These are phyloP conservation scores for Phaeodactylum tricornutum DNA, from an alignment of 108 stramenopile genomes.

Conservation along the genomic window DNA sequence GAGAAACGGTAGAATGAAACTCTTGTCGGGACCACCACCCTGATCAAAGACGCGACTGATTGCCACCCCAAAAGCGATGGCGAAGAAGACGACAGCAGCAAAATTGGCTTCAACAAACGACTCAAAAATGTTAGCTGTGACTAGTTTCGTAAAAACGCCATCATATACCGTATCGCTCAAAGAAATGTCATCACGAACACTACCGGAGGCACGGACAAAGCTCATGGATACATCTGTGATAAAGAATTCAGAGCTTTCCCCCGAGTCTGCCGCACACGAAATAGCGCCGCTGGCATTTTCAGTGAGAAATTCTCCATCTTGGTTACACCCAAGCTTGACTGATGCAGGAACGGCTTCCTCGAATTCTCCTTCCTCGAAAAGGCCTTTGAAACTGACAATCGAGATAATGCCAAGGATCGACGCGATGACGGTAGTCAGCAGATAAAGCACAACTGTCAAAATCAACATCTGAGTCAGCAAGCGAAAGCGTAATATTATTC, in stretches of 20 bases:
- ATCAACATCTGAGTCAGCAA: no score
- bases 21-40: background rate
- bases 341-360: no score
- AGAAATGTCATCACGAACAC: constrained; percentile 1
- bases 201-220: constrained; percentile 11
- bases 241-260: constrained; percentile 12
- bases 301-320: no score
- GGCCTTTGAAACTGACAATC: no score
- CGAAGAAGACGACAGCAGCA: constrained; percentile 23
- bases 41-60: constrained; percentile 1
- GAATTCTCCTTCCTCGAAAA: no score
- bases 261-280: constrained; percentile 1
- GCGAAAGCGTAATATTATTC: no score
- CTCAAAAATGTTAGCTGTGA: constrained; percentile 18
- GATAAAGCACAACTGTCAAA: no score
- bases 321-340: no score
- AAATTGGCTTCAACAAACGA: constrained; percentile 21
- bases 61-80: constrained; percentile 11
- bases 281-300: no score
- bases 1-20: constrained; percentile 10
- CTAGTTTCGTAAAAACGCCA: constrained; percentile 29
- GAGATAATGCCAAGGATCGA: no score
- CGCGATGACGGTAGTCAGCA: no score
- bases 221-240: constrained; percentile 22
- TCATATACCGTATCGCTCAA: constrained; percentile 14